These are phyloP conservation scores for Plasmodiophora brassicae DNA, from an alignment of 208 protist species.

Conservation along the genomic window DNA sequence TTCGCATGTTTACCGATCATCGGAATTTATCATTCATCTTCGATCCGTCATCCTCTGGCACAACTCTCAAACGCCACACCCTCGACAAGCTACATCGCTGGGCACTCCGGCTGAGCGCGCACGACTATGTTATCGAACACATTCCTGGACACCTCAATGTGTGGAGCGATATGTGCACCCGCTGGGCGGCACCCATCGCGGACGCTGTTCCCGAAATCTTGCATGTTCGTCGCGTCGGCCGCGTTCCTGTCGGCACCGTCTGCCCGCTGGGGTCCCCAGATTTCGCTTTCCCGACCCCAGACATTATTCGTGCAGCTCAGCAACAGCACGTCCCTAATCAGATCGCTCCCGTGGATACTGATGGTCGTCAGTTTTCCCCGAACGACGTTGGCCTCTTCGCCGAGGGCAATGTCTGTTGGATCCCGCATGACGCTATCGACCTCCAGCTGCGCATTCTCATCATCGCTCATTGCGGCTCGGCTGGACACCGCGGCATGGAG, in stretches of 20 bases:
- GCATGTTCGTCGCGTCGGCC: too few species aligned
- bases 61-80: background rate
- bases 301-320: background rate
- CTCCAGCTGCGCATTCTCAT: background rate
- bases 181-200: too few species aligned
- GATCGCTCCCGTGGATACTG: too few species aligned
- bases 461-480: background rate
- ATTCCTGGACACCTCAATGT: background rate
- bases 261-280: background rate
- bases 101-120: background rate
- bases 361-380: too few species aligned
- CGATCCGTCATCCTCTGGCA: background rate
- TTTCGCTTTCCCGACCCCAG: background rate
- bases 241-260: background rate
- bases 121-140: background rate
- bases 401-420: background rate
- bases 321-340: background rate
- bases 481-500: background rate
- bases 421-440: background rate
- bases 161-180: background rate
- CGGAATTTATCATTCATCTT: constrained; percentile 7
- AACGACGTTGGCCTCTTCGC: background rate
- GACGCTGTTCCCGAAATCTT: background rate
- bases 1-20: background rate
- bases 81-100: background rate